Base-by-base conservation (phyloP, 176 grass and related monocot species). In the Stipa capillata region DNA sequence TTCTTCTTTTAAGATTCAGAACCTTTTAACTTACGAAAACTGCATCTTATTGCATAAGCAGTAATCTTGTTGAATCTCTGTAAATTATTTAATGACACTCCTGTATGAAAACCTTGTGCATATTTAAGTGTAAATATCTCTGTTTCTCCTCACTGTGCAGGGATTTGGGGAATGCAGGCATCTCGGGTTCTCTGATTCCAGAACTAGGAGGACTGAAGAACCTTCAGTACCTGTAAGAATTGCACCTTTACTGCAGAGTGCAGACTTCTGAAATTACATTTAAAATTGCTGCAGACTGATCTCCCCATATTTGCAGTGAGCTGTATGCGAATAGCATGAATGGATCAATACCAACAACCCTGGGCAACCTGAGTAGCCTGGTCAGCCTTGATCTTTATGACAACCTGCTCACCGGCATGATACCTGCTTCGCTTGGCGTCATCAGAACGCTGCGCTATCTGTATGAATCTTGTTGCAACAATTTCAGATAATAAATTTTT, bases 221-320 rank as follows among this genome's bases (percentile, higher is more conserved):
- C 18, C 76, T 91, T 44, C 84, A 84, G 51, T 91, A 77, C 65
- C 24, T 91, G 89, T 91, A 84, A 81, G 63, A 53, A 28, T 15
- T 54, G 8, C 37, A 65, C 25, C 56, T 65, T 65, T 51, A 12
- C 21, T 62, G 28, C 56, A 18, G 6, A 16, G 13, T 60, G 17
- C 43, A 56, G 15, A 42, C n/a, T 14, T 76, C 24, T 24, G 4
- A n/a, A 20, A 7, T 11, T 42, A 29, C 43, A 42, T 8, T 63
- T 0, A 44, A 54, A 4, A 40, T 42, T 68, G 4, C 21, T 14
- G 3, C 31, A 33, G 0, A 51, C 31, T 61, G 2, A 49, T 35
- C 28, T 80, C 0, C 45, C 36, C 14, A 36, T 75, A 23, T 59
- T 58, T 79, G 69, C 33, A 88, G 86, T 0, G 81, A 74, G 61